Conservation (phyloP, 1,284 basidiomycete genomes). For the Heliocybe sulcata region DNA sequence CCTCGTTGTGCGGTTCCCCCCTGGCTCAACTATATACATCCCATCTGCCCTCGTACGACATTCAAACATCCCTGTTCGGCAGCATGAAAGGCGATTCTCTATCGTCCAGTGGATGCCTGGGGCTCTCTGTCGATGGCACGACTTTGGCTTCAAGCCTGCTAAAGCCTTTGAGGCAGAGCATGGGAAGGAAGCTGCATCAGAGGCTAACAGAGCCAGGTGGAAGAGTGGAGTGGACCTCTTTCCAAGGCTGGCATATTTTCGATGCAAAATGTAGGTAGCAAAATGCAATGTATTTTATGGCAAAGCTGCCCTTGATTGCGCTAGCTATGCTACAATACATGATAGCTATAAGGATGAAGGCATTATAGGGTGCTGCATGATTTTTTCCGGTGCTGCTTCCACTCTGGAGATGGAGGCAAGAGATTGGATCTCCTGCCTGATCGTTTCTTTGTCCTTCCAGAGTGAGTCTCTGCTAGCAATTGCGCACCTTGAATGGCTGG, state of each 20-base stretch:
- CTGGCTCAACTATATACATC: conserved; percentile 15
- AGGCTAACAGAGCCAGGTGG: not conserved
- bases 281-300: no score
- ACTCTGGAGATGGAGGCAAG: not conserved
- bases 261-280: not conserved
- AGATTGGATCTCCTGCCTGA: no score
- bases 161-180: not conserved
- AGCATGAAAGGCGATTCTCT: conserved; percentile 7
- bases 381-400: no score
- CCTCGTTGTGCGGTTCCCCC: conserved; percentile 18
- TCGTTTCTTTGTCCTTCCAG: no score
- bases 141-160: not conserved
- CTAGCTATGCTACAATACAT: not conserved
- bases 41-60: conserved; percentile 19
- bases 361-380: no score
- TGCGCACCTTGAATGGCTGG: no score
- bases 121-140: not conserved
- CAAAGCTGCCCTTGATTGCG: not conserved
- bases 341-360: no score
- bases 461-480: no score
- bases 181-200: not conserved
- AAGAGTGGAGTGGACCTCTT: not conserved
- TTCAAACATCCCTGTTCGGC: conserved; percentile 16
- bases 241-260: not conserved
- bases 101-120: not conserved